Evolutionary conservation across 23 red algal species (phyloP).

Genomic region (Gracilaria vermiculophylla): DNA sequence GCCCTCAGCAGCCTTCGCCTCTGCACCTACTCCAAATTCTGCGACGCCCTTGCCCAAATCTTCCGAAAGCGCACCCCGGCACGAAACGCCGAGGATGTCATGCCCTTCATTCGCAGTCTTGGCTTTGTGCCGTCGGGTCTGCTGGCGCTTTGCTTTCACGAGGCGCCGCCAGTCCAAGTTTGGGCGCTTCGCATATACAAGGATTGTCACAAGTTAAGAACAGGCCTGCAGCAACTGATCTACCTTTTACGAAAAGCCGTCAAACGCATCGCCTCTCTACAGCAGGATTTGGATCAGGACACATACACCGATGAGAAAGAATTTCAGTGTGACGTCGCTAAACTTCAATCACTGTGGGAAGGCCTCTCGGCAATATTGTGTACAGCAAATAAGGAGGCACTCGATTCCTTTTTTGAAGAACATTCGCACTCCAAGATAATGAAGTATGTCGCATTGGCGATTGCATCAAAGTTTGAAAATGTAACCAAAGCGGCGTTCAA

Average conservation of each 20-base stretch:
- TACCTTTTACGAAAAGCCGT: slow-evolving; percentile 7
- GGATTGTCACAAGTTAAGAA: neutral
- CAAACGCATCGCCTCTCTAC: neutral
- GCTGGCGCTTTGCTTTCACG: slow-evolving; percentile 45
- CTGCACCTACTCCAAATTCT: neutral
- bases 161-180: neutral
- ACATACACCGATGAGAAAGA: neutral
- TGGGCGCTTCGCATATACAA: slow-evolving; percentile 44
- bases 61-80: slow-evolving; percentile 18
- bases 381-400: neutral
- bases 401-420: neutral
- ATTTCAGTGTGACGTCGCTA: neutral
- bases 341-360: slow-evolving; percentile 9
- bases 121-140: slow-evolving; percentile 24
- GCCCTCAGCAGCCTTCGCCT: slow-evolving; percentile 17
- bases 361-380: neutral
- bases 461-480: neutral
- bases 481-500: neutral
- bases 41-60: neutral
- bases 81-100: slow-evolving; percentile 19
- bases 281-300: neutral
- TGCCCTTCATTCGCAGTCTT: slow-evolving; percentile 22
- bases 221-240: neutral
- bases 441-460: neutral
- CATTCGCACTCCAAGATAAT: neutral